A percentile compares a stretch with the other conserved stretches of the same genome.
phyloP scores from a whole-genome alignment of 805 yeast species.

The Spathaspora arborariae region DNA sequence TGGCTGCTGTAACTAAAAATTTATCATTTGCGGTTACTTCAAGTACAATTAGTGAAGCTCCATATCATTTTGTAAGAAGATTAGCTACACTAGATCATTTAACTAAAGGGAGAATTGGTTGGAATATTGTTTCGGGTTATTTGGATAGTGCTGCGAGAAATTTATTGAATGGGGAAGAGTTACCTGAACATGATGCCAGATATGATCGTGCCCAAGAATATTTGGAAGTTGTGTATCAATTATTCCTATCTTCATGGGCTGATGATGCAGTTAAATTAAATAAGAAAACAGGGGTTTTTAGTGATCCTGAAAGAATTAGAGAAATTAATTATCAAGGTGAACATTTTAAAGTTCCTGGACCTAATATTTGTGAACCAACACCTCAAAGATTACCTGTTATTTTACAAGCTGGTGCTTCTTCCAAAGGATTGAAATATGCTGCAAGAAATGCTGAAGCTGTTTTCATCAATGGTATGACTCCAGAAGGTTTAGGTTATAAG shows the following conservation, averaged over 20 bases:
- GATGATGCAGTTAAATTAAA: slow-evolving; percentile 37
- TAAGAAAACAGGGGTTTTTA: slow-evolving; percentile 24
- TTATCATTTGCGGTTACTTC: slow-evolving; percentile 41
- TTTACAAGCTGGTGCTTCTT: slow-evolving; percentile 44
- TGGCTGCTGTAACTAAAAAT: slow-evolving; percentile 44
- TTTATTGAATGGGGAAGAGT: slow-evolving; percentile 29
- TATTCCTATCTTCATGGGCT: slow-evolving; percentile 42
- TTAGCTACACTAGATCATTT: slow-evolving; percentile 43
- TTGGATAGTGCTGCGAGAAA: slow-evolving; percentile 40
- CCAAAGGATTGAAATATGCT: slow-evolving; percentile 39
- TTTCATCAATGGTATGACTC: slow-evolving; percentile 33
- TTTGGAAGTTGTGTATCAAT: slow-evolving; percentile 36
- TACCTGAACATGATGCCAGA: slow-evolving; percentile 40
- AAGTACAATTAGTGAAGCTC: slow-evolving; percentile 41
- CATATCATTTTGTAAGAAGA: slow-evolving; percentile 40
- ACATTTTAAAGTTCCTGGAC: slow-evolving; percentile 41
- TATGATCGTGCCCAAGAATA: slow-evolving; percentile 40
- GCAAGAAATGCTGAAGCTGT: slow-evolving; percentile 43
- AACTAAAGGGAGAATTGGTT: slow-evolving; percentile 43
- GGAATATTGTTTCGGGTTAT: slow-evolving; percentile 45
- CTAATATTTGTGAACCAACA: slow-evolving; percentile 39
- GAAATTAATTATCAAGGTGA: slow-evolving; percentile 40
- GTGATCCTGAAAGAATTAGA: slow-evolving; percentile 38
- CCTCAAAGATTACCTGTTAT: slow-evolving; percentile 40
- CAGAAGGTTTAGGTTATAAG: slow-evolving; percentile 24